Evolutionary conservation across 352 stramenopile genomes (phyloP), one percentile per base, ranked within the genome.

Genomic region (Phytopythium mirpurense): DNA sequence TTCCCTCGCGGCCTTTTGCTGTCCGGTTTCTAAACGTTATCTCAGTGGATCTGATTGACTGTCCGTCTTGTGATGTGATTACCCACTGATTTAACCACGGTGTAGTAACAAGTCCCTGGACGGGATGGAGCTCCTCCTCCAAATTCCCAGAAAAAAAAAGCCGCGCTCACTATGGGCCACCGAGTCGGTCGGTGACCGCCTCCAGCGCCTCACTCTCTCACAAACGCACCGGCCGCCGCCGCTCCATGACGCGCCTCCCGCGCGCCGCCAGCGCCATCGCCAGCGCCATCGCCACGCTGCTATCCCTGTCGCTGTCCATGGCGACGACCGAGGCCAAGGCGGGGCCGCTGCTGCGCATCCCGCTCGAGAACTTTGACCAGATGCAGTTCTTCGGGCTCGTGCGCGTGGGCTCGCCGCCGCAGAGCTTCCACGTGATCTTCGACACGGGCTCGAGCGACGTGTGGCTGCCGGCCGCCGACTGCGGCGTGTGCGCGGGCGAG

Each of bases 391-490:
- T 71, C 59, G 80, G 80, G 41, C 60, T 36, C 27, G 70, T 90
- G 24, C 63, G 63, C 46, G 62, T 90, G 18, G 80, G 80, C 38
- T 72, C 80, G 27, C 80, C 80, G 26, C 69, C 75, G 12, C 77
- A 88, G 46, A 54, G 66, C 14, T 88, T 90, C 52, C 67, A 68
- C 35, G 75, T 90, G 49, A 87, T 88, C 66, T 90, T 90, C 54
- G 80, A 90, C 64, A 90, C 80, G 10, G 80, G 80, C 27, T 88
- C 78, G 2, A 86, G 71, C 54, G 78, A 89, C 54, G 66, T 86
- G 15, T 89, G 78, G 78, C 51, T 89, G 3, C 72, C 76, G 3
- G 69, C 71, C 15, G 54, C 54, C 5, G 24, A 51, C 12, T 89
- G 78, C 44, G 50, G 29, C 3, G 65, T 69, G 31, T 89, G 78